Evolutionary conservation across 75 land plant species (phyloP).

Genomic region (Selaginella moellendorffii): DNA sequence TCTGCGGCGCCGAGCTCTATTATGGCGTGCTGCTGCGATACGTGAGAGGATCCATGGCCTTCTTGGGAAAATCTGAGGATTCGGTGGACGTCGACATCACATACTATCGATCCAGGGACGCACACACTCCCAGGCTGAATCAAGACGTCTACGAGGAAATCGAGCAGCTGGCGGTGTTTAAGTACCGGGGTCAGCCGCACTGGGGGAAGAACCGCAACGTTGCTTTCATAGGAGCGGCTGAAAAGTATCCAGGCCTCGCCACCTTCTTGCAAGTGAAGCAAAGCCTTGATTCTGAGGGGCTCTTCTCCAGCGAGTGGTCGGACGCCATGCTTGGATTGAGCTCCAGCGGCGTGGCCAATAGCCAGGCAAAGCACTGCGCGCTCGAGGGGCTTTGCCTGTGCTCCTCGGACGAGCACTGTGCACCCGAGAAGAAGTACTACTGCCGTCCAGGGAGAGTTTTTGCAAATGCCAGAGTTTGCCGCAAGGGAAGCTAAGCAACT

Average conservation of each 20-base stretch:
- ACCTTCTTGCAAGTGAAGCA: not conserved
- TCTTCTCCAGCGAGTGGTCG: slow-evolving; percentile 5
- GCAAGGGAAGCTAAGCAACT: not conserved
- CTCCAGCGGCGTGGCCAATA: not conserved
- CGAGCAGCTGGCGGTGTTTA: not conserved
- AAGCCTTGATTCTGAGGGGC: not conserved
- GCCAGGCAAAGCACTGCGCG: not conserved
- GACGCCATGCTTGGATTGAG: not conserved
- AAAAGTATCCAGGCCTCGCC: not conserved
- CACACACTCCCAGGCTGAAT: not conserved
- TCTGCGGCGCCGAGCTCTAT: slow-evolving; percentile 12
- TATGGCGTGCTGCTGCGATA: slow-evolving; percentile 6
- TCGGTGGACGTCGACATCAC: slow-evolving; percentile 13
- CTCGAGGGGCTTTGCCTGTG: slow-evolving; percentile 1
- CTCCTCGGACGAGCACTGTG: not conserved
- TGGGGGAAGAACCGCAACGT: slow-evolving; percentile 1
- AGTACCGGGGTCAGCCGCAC: not conserved
- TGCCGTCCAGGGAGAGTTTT: not conserved
- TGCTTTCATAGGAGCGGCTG: not conserved
- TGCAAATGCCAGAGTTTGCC: not conserved
- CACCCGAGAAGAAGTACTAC: slow-evolving; percentile 3
- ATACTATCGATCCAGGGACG: slow-evolving; percentile 5
- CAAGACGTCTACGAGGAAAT: not conserved
- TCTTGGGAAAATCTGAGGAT: slow-evolving; percentile 8
- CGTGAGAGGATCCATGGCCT: not conserved